A percentile compares a stretch with the other conserved stretches of the same genome.
Conservation (phyloP, 2,329 filamentous ascomycete genomes). For the Coniella vitis region DNA sequence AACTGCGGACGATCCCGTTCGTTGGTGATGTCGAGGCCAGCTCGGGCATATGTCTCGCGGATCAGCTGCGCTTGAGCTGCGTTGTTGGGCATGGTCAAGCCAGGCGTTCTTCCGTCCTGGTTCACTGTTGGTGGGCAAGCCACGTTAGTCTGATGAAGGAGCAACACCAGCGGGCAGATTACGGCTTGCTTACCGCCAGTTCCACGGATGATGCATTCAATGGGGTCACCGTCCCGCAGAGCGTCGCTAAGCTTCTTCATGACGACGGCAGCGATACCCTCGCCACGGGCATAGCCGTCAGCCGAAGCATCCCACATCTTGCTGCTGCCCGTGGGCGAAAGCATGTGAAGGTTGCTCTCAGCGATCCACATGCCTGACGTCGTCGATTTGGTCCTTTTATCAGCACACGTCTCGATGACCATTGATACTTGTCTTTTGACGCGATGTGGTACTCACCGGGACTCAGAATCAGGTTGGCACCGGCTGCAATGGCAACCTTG, state of each 20-base stretch:
- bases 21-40: constrained; percentile 29
- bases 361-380: constrained; percentile 22
- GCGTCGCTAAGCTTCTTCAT: constrained; percentile 21
- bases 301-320: constrained; percentile 39
- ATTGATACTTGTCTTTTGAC: not conserved
- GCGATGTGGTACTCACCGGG: constrained; percentile 17
- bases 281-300: constrained; percentile 48
- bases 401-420: not conserved
- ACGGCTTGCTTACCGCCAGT: constrained; percentile 22
- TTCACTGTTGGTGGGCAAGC: constrained; percentile 23
- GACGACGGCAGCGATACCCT: constrained; percentile 39
- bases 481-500: constrained; percentile 27
- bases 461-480: constrained; percentile 28
- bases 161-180: no score
- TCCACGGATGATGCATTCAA: constrained; percentile 36
- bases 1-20: constrained; percentile 23
- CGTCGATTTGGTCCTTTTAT: constrained; percentile 3
- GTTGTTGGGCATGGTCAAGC: constrained; percentile 31
- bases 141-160: no score
- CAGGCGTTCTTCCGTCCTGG: constrained; percentile 36
- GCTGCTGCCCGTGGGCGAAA: constrained; percentile 31
- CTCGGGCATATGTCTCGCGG: constrained; percentile 29
- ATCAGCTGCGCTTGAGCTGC: constrained; percentile 35
- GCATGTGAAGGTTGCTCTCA: constrained; percentile 31
- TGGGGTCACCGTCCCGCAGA: constrained; percentile 19